These are phyloP conservation scores for Adansonia gregorii DNA, from an alignment of 441 rosid species.

Conservation along the genomic window DNA sequence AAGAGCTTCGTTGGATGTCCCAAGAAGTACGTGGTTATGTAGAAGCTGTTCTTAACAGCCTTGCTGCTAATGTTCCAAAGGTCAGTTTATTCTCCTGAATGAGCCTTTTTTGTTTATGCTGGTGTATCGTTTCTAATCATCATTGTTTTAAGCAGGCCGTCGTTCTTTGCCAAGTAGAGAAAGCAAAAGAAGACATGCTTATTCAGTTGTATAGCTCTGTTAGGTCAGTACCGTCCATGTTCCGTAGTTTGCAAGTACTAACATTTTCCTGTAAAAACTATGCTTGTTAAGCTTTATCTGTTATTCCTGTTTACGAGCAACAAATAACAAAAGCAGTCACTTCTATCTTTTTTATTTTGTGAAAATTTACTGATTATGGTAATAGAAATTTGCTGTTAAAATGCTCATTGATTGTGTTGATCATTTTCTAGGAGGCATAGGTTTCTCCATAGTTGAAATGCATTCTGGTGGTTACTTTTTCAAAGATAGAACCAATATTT, in stretches of 20 bases:
- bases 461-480: not conserved
- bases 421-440: not conserved
- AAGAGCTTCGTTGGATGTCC: constrained; percentile 99
- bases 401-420: not conserved
- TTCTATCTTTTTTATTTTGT: not conserved
- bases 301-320: not conserved
- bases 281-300: not conserved
- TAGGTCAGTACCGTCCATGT: constrained; percentile 52
- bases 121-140: constrained; percentile 19
- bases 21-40: constrained; percentile 99
- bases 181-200: constrained; percentile 98
- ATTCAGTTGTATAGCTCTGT: constrained; percentile 94
- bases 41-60: constrained; percentile 99
- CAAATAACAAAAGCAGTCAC: not conserved
- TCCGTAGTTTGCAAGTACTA: not conserved
- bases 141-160: constrained; percentile 74
- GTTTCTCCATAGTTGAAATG: not conserved
- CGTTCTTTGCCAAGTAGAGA: constrained; percentile 99
- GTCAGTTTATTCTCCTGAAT: constrained; percentile 42
- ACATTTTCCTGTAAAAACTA: not conserved
- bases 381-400: not conserved
- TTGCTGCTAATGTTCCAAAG: constrained; percentile 99
- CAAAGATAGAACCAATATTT: not conserved
- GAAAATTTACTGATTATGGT: not conserved
- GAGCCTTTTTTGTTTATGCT: constrained; percentile 5